Evolutionary conservation across 345 rosid species (phyloP), one percentile per base, ranked within the genome.

Genomic region (Brassica cretica): DNA sequence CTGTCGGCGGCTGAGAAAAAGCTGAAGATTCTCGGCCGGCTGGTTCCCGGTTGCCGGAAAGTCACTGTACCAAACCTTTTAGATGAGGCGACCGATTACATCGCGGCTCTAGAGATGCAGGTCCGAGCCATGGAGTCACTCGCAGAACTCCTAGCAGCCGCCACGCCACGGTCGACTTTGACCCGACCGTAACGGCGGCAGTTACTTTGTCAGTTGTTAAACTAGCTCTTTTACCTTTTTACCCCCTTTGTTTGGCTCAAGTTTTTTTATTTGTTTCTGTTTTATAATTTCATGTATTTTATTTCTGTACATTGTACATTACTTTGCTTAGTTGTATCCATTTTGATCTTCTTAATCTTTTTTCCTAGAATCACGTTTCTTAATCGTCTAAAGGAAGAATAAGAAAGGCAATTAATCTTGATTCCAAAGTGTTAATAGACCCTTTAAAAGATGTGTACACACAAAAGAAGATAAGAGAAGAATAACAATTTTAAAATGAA

Each of bases 41-140:
- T 94, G 72, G 89, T 94, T 76, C 99, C 99, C 46, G 99, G 99
- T 60, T 92, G 98, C 89, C 80, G 89, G 80, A 90, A 89, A 62
- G 76, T 85, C 1, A 69, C 96, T 10, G 76, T 84, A 12, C 68
- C 88, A 24, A 88, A 68, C 63, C 84, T 94, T 64, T 82, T 94
- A 70, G 96, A 89, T 61, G 98, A 94, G 81, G 84, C 93, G 32
- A 86, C 83, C 2, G 98, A 94, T 83, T 94, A 92, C 71, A 87
- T 94, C 67, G 91, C 97, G 18, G 98, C 99, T 33, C 68, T 95
- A 73, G 91, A 92, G 93, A 94, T 94, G 98, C 97, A 94, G 81
- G 87, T 94, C 25, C 84, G 91, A 14, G 90, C 91, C 71, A 94
- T 94, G 97, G 81, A 89, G 14, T 84, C 90, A 55, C 85, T 94